Evolutionary conservation across 2,329 filamentous ascomycete genomes (phyloP), one percentile per base, ranked within the genome.

Genomic region (Davidsoniella virescens): DNA sequence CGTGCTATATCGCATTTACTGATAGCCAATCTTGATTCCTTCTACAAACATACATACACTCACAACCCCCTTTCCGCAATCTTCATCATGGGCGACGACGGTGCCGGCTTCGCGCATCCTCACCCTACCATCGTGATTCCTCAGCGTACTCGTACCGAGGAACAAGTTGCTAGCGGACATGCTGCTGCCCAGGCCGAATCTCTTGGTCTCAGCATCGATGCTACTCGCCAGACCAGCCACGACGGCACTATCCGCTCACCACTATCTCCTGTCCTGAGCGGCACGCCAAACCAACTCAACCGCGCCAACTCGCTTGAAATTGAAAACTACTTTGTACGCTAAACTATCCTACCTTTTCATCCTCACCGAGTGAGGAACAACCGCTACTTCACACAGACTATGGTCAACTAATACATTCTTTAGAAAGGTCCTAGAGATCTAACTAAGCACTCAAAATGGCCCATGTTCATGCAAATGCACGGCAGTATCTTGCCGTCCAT

Each of bases 401-500:
- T 50, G 29, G 16, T 38, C 9, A 36, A 16, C 47, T 44, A 45
- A 37, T 23, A 39, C 2, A 1, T 14, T 4, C 18, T 40, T 1
- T 23, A 55, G 54, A 50, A 47, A 26, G 78, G 76, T 10, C 84
- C 84, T 46, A 74, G 80, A 54, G 78, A 87, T 61, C 74, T 85
- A 55, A 70, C 77, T 52, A 76, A 76, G 58, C 82, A 87, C 63
- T 86, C 82, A 17, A 87, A 84, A 70, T 80, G 82, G 72, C 84
- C 84, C 16, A 73, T 78, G 55, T 82, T 87, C 61, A 65, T 88
- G 61, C 80, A 82, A 52, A 71, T 88, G 66, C 82, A 86, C 61
- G 84, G 84, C 57, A 84, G 78, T 55, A 78, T 88, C 54, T 62
- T 82, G 52, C 84, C 84, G 10, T 80, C 83, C 59, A 76, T 88